Conservation (phyloP, 2,329 filamentous ascomycete species). For the Sphaerulina musiva region DNA sequence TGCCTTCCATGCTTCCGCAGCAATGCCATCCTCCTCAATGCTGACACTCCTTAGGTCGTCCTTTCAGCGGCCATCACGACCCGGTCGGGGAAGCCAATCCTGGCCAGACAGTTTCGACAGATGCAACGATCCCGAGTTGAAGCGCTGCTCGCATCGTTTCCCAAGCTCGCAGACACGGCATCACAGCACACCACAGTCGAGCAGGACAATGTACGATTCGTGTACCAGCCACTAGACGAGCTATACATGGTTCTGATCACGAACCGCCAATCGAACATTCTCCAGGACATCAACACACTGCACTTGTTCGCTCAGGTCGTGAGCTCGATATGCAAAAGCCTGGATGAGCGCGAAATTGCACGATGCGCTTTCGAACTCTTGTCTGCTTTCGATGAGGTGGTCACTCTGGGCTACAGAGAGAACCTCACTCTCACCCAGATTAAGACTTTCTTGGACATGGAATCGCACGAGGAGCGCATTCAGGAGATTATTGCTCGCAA, state of each 20-base stretch:
- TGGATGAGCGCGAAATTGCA: constrained; percentile 92
- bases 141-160: constrained; percentile 91
- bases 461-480: constrained; percentile 96
- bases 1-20: not conserved
- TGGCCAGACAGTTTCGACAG: constrained; percentile 95
- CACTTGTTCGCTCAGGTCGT: constrained; percentile 98
- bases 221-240: constrained; percentile 98
- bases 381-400: constrained; percentile 93
- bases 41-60: constrained; percentile 62
- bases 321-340: constrained; percentile 86
- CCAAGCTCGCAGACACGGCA: constrained; percentile 90
- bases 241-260: constrained; percentile 99
- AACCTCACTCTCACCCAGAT: constrained; percentile 96
- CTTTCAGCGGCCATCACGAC: constrained; percentile 99
- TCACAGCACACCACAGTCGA: constrained; percentile 98
- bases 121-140: constrained; percentile 96
- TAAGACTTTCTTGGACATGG: constrained; percentile 99
- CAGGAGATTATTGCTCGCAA: constrained; percentile 96
- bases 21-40: not conserved
- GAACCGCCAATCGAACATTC: constrained; percentile 97
- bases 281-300: constrained; percentile 97
- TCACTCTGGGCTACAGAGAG: constrained; percentile 91
- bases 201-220: constrained; percentile 98
- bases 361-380: constrained; percentile 94
- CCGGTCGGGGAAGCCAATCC: constrained; percentile 92